Conservation (phyloP, 1,284 basidiomycete species). For the Wolfiporia cocos region DNA sequence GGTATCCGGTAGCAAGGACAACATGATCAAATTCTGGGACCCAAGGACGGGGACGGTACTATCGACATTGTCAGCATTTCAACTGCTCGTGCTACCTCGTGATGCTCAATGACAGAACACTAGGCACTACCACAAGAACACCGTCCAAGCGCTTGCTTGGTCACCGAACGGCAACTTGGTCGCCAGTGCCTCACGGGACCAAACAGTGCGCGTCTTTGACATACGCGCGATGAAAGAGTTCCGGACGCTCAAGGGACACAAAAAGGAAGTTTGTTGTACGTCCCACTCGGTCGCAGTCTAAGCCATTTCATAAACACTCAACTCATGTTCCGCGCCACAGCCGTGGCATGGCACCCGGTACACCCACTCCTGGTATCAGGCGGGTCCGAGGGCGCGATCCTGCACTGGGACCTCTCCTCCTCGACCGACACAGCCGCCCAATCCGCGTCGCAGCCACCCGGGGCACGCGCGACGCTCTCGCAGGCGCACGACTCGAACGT, state of each 20-base stretch:
- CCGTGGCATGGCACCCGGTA: conserved; percentile 92
- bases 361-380: conserved; percentile 92
- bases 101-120: neutral
- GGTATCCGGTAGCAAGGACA: conserved; percentile 94
- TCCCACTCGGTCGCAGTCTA: too few relatives aligned
- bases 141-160: conserved; percentile 90
- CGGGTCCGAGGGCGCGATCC: conserved; percentile 87
- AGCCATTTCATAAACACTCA: too few relatives aligned
- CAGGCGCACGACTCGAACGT: conserved; percentile 97
- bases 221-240: conserved; percentile 97
- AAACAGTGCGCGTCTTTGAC: conserved; percentile 95
- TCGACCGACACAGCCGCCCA: conserved; percentile 21
- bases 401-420: conserved; percentile 83
- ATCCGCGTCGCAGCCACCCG: conserved; percentile 29
- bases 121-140: conserved; percentile 96
- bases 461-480: conserved; percentile 78
- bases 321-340: conserved; percentile 37
- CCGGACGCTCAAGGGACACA: conserved; percentile 87
- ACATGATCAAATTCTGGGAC: conserved; percentile 99
- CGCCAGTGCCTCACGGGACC: conserved; percentile 92
- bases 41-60: conserved; percentile 85
- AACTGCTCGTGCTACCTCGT: neutral
- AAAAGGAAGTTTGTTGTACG: conserved; percentile 96
- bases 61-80: conserved; percentile 67
- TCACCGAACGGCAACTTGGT: conserved; percentile 90